Conservation (phyloP, 2,329 filamentous ascomycete species). For the Myriosclerotinia duriaeana region DNA sequence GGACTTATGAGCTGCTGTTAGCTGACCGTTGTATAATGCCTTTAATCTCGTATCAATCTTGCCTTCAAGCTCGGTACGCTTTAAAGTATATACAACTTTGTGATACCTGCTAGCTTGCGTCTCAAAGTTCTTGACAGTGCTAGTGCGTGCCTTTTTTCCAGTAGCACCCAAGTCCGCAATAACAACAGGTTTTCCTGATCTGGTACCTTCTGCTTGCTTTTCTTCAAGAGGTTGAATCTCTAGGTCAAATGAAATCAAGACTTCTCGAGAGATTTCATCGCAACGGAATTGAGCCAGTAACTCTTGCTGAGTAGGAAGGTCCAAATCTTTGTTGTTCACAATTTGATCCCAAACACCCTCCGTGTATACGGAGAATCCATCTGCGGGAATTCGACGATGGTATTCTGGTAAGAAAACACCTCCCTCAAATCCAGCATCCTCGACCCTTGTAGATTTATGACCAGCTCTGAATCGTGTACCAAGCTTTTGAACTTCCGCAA, state of each 20-base stretch:
- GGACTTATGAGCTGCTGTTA: constrained; percentile 83
- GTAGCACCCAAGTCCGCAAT: constrained; percentile 71
- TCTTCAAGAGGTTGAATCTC: constrained; percentile 83
- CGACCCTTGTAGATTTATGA: constrained; percentile 66
- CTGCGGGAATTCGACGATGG: constrained; percentile 90
- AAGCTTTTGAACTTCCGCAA: constrained; percentile 74
- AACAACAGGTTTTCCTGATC: constrained; percentile 70
- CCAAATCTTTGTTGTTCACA: constrained; percentile 96
- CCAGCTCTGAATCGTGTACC: constrained; percentile 80
- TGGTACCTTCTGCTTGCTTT: constrained; percentile 72
- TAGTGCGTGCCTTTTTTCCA: constrained; percentile 70
- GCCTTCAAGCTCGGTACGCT: constrained; percentile 77
- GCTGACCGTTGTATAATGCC: constrained; percentile 81
- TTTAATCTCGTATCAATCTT: constrained; percentile 91
- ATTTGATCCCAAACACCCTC: constrained; percentile 98
- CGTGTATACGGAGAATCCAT: constrained; percentile 93
- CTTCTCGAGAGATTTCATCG: constrained; percentile 92
- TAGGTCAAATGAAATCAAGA: constrained; percentile 78
- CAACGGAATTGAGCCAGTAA: constrained; percentile 95
- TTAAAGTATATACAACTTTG: constrained; percentile 88
- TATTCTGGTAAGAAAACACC: constrained; percentile 91
- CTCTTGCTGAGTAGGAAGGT: constrained; percentile 95
- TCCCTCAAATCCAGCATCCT: constrained; percentile 72
- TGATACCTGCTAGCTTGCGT: constrained; percentile 90
- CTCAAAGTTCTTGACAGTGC: constrained; percentile 81